Evolutionary conservation across 2,329 filamentous ascomycete genomes (phyloP).

Genomic region (Fusarium sp.): DNA sequence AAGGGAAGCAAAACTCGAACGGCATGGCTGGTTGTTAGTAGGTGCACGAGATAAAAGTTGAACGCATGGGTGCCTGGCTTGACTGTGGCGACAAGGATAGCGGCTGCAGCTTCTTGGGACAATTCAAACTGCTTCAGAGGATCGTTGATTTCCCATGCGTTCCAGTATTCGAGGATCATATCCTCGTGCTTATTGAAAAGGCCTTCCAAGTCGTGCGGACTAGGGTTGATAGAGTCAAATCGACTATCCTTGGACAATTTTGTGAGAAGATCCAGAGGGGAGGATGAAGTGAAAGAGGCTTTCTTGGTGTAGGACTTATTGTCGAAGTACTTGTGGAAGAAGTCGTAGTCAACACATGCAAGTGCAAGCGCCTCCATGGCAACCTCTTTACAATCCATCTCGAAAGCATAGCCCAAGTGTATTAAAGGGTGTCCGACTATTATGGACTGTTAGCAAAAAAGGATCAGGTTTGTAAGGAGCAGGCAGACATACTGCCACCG

Average conservation of each 20-base stretch:
- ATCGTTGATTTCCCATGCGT: conserved; percentile 81
- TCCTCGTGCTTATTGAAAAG: conserved; percentile 78
- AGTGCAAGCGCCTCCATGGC: conserved; percentile 89
- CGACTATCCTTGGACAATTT: conserved; percentile 76
- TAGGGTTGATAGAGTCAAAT: conserved; percentile 72
- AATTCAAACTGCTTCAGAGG: conserved; percentile 81
- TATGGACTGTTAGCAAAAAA: conserved; percentile 39
- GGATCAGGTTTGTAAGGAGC: neutral
- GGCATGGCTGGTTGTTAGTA: conserved; percentile 89
- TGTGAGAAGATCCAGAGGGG: conserved; percentile 78
- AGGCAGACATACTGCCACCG: conserved; percentile 73
- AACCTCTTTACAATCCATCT: conserved; percentile 85
- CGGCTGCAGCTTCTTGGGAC: conserved; percentile 73
- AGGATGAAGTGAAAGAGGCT: conserved; percentile 69
- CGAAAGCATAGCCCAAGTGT: conserved; percentile 93
- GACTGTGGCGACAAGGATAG: conserved; percentile 73
- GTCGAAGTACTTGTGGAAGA: conserved; percentile 77
- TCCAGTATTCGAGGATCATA: conserved; percentile 88
- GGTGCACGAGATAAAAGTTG: conserved; percentile 86
- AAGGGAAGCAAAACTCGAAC: conserved; percentile 86
- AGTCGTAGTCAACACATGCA: conserved; percentile 69
- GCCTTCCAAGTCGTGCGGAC: conserved; percentile 72
- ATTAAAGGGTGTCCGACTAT: conserved; percentile 92
- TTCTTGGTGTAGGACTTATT: conserved; percentile 77
- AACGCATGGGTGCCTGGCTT: conserved; percentile 72